Evolutionary conservation across 768 basidiomycete genomes (phyloP).

Genomic region (Boletus eberwhitei): DNA sequence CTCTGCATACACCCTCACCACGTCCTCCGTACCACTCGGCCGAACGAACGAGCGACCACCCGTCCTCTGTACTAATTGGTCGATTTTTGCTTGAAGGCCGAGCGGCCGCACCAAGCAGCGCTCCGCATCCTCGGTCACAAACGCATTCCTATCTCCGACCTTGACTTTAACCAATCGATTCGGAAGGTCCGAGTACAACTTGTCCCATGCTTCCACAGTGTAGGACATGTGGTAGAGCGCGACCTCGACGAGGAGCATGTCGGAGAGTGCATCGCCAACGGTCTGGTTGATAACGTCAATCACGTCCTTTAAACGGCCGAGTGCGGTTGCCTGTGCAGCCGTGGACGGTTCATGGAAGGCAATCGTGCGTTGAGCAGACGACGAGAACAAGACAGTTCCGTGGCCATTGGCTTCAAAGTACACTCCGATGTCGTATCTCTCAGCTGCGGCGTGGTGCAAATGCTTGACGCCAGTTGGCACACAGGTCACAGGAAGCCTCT

Average conservation of each 20-base stretch:
- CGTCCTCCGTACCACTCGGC: constrained; percentile 97
- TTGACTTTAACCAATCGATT: constrained; percentile 93
- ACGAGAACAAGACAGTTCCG: constrained; percentile 94
- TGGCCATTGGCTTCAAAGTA: constrained; percentile 99
- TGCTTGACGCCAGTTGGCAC: constrained; percentile 97
- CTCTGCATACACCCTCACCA: constrained; percentile 96
- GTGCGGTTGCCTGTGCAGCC: constrained; percentile 76
- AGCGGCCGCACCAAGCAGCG: constrained; percentile 77
- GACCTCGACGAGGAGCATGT: constrained; percentile 91
- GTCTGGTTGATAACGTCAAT: constrained; percentile 93
- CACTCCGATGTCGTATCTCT: constrained; percentile 90
- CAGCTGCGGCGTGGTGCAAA: constrained; percentile 94
- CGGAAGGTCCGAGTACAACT: constrained; percentile 87
- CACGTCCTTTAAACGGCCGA: constrained; percentile 73
- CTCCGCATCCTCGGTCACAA: constrained; percentile 93
- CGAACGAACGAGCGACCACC: constrained; percentile 91
- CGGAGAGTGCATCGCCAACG: constrained; percentile 94
- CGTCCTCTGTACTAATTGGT: constrained; percentile 77
- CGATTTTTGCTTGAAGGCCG: constrained; percentile 78
- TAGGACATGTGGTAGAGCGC: constrained; percentile 89
- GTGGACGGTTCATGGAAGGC: constrained; percentile 67
- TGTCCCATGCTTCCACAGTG: constrained; percentile 85
- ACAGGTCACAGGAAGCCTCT: constrained; percentile 93
- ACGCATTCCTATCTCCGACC: constrained; percentile 75
- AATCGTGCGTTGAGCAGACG: constrained; percentile 60